Evolutionary conservation across 441 rosid genomes (phyloP), one percentile per base, ranked within the genome.

Genomic region (Adansonia rubrostipa): DNA sequence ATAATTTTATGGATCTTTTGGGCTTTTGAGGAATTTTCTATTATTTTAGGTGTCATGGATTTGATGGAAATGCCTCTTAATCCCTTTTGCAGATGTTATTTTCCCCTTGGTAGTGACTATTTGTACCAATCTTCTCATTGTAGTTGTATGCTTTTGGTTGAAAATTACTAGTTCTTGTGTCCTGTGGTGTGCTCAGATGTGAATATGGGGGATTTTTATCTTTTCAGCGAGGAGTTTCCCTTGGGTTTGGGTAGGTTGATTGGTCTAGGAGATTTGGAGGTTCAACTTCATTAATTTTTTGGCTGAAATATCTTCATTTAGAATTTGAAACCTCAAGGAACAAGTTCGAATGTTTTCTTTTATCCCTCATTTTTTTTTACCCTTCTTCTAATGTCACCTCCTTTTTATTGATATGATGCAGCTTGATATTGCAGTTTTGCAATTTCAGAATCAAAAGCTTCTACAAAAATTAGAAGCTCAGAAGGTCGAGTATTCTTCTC

Each of bases 391-490:
- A 73, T 80, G 61, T 64, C 28, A 51, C 61, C 71, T 79, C 71
- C 11, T 5, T 67, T 53, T 40, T 58, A 33, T 72, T 79, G 48
- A 71, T 50, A 63, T 84, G 64, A 57, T 86, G 81, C 86, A 97
- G 99, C 92, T 87, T 84, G 93, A 89, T 87, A 75, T 94, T 36
- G 85, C 89, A 33, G 98, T 97, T 74, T 90, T 95, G 85, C 97
- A 92, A 82, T 93, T 82, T 83, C 94, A 95, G 84, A 97, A 97
- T 82, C 93, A 91, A 67, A 91, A 97, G 94, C 92, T 97, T 68
- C 79, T 88, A 44, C 95, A 95, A 80, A 93, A 91, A 78, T 75
- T 95, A 83, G 99, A 95, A 85, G 88, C 90, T 71, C 97, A 92
- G 83, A 95, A 93, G 87, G 82, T 91, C 20, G 99, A 95, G 84